Evolutionary conservation across 2,329 filamentous ascomycete genomes (phyloP).

Genomic region (Aureobasidium sp.): DNA sequence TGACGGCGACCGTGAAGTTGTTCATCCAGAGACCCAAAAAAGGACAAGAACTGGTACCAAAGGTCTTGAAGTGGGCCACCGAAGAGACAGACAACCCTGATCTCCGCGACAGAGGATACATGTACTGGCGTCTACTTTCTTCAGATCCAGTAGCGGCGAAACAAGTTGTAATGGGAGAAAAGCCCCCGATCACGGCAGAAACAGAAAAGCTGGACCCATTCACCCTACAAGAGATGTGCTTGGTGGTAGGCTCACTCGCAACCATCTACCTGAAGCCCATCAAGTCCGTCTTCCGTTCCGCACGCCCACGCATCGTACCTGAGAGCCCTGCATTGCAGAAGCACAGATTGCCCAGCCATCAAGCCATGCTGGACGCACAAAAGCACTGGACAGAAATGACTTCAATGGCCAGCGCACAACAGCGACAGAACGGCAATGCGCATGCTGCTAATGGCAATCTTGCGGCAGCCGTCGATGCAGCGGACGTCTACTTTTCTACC

Average conservation of each 20-base stretch:
- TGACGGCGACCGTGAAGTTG: slow-evolving; percentile 94
- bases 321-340: slow-evolving; percentile 83
- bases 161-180: slow-evolving; percentile 90
- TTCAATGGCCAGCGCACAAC: slow-evolving; percentile 4
- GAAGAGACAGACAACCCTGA: slow-evolving; percentile 99
- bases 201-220: slow-evolving; percentile 85
- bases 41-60: slow-evolving; percentile 84
- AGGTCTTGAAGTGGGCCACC: slow-evolving; percentile 95
- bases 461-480: slow-evolving; percentile 68
- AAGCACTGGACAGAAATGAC: slow-evolving; percentile 10
- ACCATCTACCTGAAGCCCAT: slow-evolving; percentile 98
- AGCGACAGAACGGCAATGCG: slow-evolving; percentile 21
- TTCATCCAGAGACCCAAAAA: slow-evolving; percentile 97
- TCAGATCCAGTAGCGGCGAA: slow-evolving; percentile 84
- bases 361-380: slow-evolving; percentile 35
- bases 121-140: slow-evolving; percentile 97
- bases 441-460: slow-evolving; percentile 40
- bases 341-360: slow-evolving; percentile 52
- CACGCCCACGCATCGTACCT: slow-evolving; percentile 67
- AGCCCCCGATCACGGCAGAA: slow-evolving; percentile 92
- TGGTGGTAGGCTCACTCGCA: slow-evolving; percentile 90
- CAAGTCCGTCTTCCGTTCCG: slow-evolving; percentile 89
- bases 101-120: slow-evolving; percentile 89
- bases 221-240: slow-evolving; percentile 93
- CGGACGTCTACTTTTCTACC: slow-evolving; percentile 81